Evolutionary conservation across 441 rosid genomes (phyloP), one percentile per base, ranked within the genome.

Genomic region (Hura crepitans): DNA sequence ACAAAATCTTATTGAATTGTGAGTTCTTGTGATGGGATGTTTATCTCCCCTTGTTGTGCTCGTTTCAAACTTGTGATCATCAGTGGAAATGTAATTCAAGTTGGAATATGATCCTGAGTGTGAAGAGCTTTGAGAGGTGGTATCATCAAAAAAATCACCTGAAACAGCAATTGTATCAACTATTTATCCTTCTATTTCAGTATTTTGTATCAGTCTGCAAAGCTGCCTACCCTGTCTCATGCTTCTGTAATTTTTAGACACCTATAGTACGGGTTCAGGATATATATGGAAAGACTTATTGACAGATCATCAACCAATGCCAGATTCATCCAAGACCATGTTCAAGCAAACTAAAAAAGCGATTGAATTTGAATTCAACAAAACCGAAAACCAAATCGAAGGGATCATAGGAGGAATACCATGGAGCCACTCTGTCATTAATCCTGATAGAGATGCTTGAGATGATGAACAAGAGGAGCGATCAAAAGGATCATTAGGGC

Each of bases 71-170:
- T 64, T 75, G 74, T 77, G 76, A 65, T 86, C 93, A 27, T 88
- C 89, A 9, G 75, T 75, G 50, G 75, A 81, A 66, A 77, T 58
- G 83, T 85, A 90, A 73, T 77, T 83, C 75, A 86, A 55, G 82
- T 81, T 79, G 75, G 91, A 82, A 77, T 87, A 88, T 67, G 87
- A 76, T 74, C 85, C 87, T 65, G 94, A 86, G 79, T 81, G 75
- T 66, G 89, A 82, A 76, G 94, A 90, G 81, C 92, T 82, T 70
- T 81, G 83, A 77, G 96, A 90, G 80, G 86, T 76, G 65, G 85
- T 81, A 74, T 88, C 94, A 75, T 90, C 91, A 74, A 63, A 68
- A 59, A 75, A 80, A 77, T 82, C 87, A 87, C 83, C 94, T 90
- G 91, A 89, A 84, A 73, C 69, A 77, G 27, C 62, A 72, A 56